Base-by-base conservation (phyloP, 371 early-diverging fungal genomes). In the Syncephalis fuscata region DNA sequence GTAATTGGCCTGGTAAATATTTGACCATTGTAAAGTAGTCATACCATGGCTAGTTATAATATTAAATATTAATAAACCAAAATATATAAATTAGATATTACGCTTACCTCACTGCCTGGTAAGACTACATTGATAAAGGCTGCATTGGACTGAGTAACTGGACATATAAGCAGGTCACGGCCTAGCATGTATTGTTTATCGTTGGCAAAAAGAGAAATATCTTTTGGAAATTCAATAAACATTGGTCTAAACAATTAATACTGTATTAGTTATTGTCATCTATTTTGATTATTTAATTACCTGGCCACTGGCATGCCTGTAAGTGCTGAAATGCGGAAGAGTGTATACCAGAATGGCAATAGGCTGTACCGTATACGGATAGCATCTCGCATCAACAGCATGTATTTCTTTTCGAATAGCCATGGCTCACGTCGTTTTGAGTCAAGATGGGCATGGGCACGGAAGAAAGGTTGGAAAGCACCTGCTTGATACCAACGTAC, bases 391-490 rank as follows among this genome's bases (percentile, higher is more conserved):
- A 86, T 80, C 48, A 70, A 68, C 1, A 59, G 50, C 8, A 79
- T 79, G 53, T 78, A 76, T 2, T 78, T 80, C 46, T 87, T 88
- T 16, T 84, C 90, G 61, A 85, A 77, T 24, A 95, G 58, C 83
- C 93, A 98, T 8, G 98, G 96, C 59, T 96, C 96, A 27, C 94
- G 78, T 17, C 98, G 82, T 64, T 88, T 89, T 53, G 93, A 88
- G 63, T 85, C 89, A 53, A 90, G 81, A 61, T 90, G 89, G 3
- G 91, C 89, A 64, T 92, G 93, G 0, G 74, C 93, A 49, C 93
- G 77, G 74, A 88, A 85, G 67, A 92, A 92, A 3, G 93, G 93
- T 50, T 90, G 88, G 65, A 80, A 84, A 4, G 78, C 76, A 32
- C 69, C 93, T n/a, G 80, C 66, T 63, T 90, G 91, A 57, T 88